Percentiles rank a stretch among this genome's conserved stretches.
Conservation (phyloP, 768 basidiomycete species). For the Strobilomyces dryophilus region DNA sequence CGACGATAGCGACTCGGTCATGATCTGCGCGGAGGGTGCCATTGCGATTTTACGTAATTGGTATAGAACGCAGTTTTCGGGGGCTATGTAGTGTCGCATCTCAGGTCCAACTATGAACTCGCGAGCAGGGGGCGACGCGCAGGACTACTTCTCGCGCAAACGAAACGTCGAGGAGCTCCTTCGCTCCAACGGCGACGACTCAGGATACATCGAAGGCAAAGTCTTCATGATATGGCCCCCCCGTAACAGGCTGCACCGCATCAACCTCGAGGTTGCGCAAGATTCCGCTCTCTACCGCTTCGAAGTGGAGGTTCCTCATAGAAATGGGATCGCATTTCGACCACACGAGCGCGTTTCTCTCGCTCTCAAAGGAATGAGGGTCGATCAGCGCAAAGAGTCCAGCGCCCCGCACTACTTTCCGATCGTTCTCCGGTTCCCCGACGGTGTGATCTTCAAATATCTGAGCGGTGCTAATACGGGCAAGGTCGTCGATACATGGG, state of each 20-base stretch:
- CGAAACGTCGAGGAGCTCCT: conserved; percentile 33
- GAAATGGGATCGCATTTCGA: conserved; percentile 34
- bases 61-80: conserved; percentile 3
- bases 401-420: conserved; percentile 34
- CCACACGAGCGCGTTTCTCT: conserved; percentile 42
- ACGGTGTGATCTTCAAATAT: conserved; percentile 42
- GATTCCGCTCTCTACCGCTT: conserved; percentile 26
- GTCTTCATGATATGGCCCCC: conserved; percentile 46
- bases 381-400: conserved; percentile 28
- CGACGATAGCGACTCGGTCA: conserved; percentile 33
- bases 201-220: conserved; percentile 39
- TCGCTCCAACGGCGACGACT: conserved; percentile 25
- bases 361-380: conserved; percentile 41
- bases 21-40: conserved; percentile 6
- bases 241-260: conserved; percentile 22
- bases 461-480: conserved; percentile 26
- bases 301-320: conserved; percentile 37
- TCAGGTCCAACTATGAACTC: conserved; percentile 4
- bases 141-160: conserved; percentile 23
- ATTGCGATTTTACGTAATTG: background rate
- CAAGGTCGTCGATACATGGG: conserved; percentile 39
- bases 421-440: conserved; percentile 38
- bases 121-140: background rate
- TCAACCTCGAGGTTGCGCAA: conserved; percentile 28
- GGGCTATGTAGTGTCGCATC: background rate